Evolutionary conservation across 164 flowering plant species (phyloP).

Genomic region (Malania oleifera): DNA sequence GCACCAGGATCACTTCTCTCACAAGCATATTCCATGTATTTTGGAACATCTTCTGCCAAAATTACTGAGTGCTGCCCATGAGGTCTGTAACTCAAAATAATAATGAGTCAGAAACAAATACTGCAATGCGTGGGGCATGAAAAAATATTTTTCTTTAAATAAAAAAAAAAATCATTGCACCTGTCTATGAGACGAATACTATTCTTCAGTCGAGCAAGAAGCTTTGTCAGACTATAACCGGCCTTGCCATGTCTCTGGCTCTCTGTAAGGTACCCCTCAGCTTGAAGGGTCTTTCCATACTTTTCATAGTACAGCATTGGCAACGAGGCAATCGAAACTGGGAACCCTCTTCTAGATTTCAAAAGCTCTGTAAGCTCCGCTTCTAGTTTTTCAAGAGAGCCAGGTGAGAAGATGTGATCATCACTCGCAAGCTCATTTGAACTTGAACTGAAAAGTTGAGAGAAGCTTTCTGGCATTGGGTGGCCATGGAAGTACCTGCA

Average conservation of each 20-base stretch:
- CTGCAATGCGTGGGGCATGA: not conserved
- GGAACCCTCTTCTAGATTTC: constrained; percentile 58
- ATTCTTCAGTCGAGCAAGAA: constrained; percentile 70
- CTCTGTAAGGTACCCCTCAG: constrained; percentile 87
- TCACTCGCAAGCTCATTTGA: constrained; percentile 33
- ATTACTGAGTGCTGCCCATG: constrained; percentile 88
- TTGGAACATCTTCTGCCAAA: constrained; percentile 73
- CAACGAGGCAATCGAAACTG: constrained; percentile 81
- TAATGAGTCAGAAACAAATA: constrained; percentile 5
- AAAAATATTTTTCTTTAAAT: no score
- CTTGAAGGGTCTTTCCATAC: constrained; percentile 69
- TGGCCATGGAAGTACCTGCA: constrained; percentile 75
- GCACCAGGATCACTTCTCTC: constrained; percentile 70
- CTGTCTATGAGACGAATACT: constrained; percentile 72
- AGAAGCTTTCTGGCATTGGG: constrained; percentile 31
- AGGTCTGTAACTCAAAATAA: constrained; percentile 50
- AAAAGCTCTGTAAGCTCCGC: constrained; percentile 65
- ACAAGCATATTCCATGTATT: constrained; percentile 42
- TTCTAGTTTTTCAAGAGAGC: constrained; percentile 73
- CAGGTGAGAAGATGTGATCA: constrained; percentile 48
- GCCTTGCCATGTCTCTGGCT: constrained; percentile 93
- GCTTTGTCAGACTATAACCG: constrained; percentile 81
- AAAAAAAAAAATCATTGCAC: constrained; percentile 23
- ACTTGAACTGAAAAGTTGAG: constrained; percentile 28
- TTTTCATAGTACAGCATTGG: constrained; percentile 76